Evolutionary conservation across 2,329 filamentous ascomycete genomes (phyloP).

Genomic region (Venturia aucupariae): DNA sequence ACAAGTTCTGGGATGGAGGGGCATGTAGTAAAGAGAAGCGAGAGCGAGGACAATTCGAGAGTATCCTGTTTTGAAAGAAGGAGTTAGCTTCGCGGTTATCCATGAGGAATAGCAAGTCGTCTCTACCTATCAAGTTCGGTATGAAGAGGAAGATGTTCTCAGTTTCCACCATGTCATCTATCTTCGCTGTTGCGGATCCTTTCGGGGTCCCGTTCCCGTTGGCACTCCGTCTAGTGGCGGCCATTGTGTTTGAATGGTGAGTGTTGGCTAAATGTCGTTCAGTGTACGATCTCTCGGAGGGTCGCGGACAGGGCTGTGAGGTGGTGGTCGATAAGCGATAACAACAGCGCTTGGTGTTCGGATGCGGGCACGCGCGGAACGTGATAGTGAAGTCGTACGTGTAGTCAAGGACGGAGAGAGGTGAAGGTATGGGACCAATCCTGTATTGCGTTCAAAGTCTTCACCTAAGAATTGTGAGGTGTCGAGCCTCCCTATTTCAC

Average conservation of each 20-base stretch:
- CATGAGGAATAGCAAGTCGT: background rate
- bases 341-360: background rate
- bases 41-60: constrained; percentile 53
- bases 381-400: background rate
- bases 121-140: constrained; percentile 43
- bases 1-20: constrained; percentile 92
- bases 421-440: background rate
- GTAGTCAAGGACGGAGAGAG: background rate
- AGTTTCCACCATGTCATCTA: constrained; percentile 18
- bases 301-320: background rate
- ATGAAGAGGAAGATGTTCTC: constrained; percentile 48
- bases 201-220: constrained; percentile 24
- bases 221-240: constrained; percentile 15
- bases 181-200: constrained; percentile 16
- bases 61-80: constrained; percentile 31
- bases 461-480: background rate
- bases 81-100: constrained; percentile 10
- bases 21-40: constrained; percentile 97
- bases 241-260: constrained; percentile 7
- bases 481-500: background rate
- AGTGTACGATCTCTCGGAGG: background rate
- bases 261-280: background rate
- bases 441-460: background rate
- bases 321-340: constrained; percentile 8
- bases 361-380: background rate